phyloP scores from a whole-genome alignment of 1,139 yeast genomes.

The Yarrowia galli region DNA sequence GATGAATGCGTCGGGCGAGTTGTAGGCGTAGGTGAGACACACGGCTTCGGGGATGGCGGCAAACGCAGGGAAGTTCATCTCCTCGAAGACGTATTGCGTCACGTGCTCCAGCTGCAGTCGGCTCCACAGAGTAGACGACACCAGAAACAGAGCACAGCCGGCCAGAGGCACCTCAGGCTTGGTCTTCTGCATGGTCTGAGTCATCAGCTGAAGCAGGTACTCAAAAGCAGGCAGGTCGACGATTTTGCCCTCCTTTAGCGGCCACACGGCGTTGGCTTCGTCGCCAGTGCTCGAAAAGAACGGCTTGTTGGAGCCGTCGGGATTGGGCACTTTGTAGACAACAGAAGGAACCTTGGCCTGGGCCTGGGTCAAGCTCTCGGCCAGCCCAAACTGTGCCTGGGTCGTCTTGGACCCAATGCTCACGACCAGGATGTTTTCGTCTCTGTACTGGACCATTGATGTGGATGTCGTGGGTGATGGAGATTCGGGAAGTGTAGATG shows the following conservation, averaged over 20 bases:
- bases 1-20: constrained; percentile 66
- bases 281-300: constrained; percentile 54
- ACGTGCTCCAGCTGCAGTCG: constrained; percentile 69
- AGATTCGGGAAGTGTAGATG: constrained; percentile 6
- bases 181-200: constrained; percentile 55
- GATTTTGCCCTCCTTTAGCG: constrained; percentile 69
- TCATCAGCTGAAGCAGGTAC: constrained; percentile 66
- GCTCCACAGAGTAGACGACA: constrained; percentile 74
- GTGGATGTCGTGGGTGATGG: constrained; percentile 17
- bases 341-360: constrained; percentile 74
- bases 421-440: constrained; percentile 55
- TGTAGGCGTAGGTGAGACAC: constrained; percentile 78
- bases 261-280: constrained; percentile 60
- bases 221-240: constrained; percentile 74
- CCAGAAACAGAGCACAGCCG: constrained; percentile 60
- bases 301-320: constrained; percentile 51
- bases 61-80: constrained; percentile 74
- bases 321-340: constrained; percentile 63
- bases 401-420: constrained; percentile 85
- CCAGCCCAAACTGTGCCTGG: constrained; percentile 79
- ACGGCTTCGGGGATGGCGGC: constrained; percentile 72
- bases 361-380: constrained; percentile 81
- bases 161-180: constrained; percentile 46
- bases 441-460: constrained; percentile 36
- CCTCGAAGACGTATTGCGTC: constrained; percentile 78